Evolutionary conservation across 1,139 yeast genomes (phyloP), one percentile per base, ranked within the genome.

Genomic region (Suhomyces kunorum): DNA sequence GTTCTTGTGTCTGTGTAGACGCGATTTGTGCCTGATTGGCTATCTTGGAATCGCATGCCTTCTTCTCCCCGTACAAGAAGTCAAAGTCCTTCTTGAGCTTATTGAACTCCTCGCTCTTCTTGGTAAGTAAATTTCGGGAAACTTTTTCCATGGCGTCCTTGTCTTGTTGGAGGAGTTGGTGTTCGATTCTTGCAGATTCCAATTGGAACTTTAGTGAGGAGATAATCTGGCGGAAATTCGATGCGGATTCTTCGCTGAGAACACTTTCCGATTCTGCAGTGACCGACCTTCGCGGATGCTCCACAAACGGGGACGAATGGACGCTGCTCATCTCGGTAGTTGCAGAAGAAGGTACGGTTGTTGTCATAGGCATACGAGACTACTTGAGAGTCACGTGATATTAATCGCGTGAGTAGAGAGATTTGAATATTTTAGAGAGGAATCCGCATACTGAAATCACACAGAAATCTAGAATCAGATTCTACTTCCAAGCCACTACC

Each of bases 61-160:
- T 69, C 28, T 83, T 72, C 50, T 82, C 79, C 31, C 74, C 68
- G 39, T 80, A 67, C 43, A 85, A 78, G 41, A 69, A 82, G 24
- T 77, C 68, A 25, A 86, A 71, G 49, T 83, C 80, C 29, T 68
- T 66, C 49, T 80, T 77, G 20, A 83, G 56, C 17, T 60, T 55
- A 18, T 55, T 56, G 33, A 61, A 51, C 37, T 62, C 66, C 34
- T 62, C 63, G 44, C 60, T 64, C 48, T 71, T 70, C 28, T 56
- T 53, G 12, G 53, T 44, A 18, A 74, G 34, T 33, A 61, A 44
- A 29, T 55, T 49, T 48, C 72, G 68, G 47, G 61, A 61, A 43
- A 62, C 51, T 38, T 57, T 45, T 8, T 54, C 48, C 25, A 64
- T 47, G 15, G 62, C 43, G 17, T 60, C 58, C 45, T 63, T 66